phyloP scores from a whole-genome alignment of 768 basidiomycete genomes.

The Hygrocybe punicea region DNA sequence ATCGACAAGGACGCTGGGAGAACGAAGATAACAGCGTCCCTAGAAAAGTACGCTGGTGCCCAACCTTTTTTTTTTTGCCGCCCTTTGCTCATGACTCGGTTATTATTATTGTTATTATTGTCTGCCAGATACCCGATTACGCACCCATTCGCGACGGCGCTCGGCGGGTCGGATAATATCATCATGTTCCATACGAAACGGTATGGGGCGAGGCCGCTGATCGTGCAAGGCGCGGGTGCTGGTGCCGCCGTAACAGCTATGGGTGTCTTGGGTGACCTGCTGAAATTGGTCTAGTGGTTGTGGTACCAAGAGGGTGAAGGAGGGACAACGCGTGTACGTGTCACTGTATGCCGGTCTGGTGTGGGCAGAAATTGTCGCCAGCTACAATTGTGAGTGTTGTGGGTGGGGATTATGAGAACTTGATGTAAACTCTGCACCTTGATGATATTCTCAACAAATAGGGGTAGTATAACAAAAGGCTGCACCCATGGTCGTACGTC shows the following conservation, averaged over 20 bases:
- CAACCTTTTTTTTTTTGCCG: constrained; percentile 9
- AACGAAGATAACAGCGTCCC: constrained; percentile 75
- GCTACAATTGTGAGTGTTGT: too few relatives aligned
- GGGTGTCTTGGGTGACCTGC: constrained; percentile 88
- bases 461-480: too few relatives aligned
- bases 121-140: constrained; percentile 70
- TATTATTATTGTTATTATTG: background rate
- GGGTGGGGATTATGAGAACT: too few relatives aligned
- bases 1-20: constrained; percentile 23
- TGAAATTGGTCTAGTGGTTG: constrained; percentile 47
- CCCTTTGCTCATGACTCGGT: background rate
- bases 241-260: constrained; percentile 99
- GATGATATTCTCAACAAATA: too few relatives aligned
- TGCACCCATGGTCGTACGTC: background rate
- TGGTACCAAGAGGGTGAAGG: background rate
- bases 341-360: too few relatives aligned
- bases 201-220: constrained; percentile 83
- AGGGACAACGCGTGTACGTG: too few relatives aligned
- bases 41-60: constrained; percentile 65
- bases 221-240: constrained; percentile 94
- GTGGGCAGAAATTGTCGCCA: too few relatives aligned
- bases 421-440: too few relatives aligned
- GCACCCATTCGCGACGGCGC: constrained; percentile 93
- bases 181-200: constrained; percentile 95
- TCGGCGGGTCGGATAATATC: constrained; percentile 97